Percentiles rank a stretch among this genome's conserved stretches.
These are phyloP conservation scores for Yamadazyma blattariae DNA, from an alignment of 1,139 yeast species.

Conservation along the genomic window DNA sequence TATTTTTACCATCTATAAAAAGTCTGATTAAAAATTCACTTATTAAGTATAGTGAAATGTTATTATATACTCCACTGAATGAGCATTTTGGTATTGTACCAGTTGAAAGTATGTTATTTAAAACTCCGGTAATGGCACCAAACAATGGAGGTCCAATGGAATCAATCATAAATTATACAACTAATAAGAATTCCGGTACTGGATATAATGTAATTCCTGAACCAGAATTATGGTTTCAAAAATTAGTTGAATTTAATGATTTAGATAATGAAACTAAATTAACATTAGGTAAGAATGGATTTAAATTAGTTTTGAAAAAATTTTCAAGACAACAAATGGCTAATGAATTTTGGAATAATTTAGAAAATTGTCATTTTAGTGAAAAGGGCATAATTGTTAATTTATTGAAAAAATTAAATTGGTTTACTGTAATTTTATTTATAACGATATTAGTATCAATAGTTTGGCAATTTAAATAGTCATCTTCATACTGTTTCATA, in stretches of 20 bases:
- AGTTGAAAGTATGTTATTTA: conserved; percentile 83
- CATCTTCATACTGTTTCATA: background rate
- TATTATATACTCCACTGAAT: conserved; percentile 83
- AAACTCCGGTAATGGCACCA: conserved; percentile 82
- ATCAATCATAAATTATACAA: conserved; percentile 53
- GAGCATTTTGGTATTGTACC: conserved; percentile 99
- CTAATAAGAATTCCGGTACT: conserved; percentile 49
- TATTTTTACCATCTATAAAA: conserved; percentile 80
- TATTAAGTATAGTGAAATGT: conserved; percentile 52
- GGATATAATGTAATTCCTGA: conserved; percentile 71
- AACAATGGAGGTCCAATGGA: conserved; percentile 94
- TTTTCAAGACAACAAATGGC: conserved; percentile 70
- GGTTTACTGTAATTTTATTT: background rate
- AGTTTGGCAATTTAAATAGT: conserved; percentile 3
- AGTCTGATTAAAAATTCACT: conserved; percentile 64
- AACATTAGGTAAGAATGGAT: conserved; percentile 49
- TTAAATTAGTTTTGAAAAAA: conserved; percentile 42
- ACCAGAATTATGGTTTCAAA: conserved; percentile 55
- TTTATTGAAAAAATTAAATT: conserved; percentile 1
- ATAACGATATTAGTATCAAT: background rate
- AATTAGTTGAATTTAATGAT: conserved; percentile 36
- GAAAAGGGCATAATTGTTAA: conserved; percentile 14
- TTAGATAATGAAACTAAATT: conserved; percentile 20
- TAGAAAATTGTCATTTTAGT: conserved; percentile 10
- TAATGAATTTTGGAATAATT: conserved; percentile 36